Evolutionary conservation across 352 stramenopile species (phyloP).

Genomic region (Pythium myriotylum): DNA sequence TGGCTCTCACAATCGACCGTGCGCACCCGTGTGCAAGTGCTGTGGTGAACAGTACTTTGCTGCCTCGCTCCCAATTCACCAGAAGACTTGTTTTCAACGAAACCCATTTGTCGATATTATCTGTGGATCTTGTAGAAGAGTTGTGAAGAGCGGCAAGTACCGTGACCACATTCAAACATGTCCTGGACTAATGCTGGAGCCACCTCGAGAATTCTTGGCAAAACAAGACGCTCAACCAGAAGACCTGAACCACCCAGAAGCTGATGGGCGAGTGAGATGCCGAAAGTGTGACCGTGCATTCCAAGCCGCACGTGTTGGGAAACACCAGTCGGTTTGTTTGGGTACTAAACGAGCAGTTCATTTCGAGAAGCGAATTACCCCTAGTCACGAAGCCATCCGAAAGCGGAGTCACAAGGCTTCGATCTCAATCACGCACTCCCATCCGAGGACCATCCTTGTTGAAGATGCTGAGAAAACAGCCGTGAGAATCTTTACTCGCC

Average conservation of each 20-base stretch:
- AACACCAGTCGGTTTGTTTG: constrained; percentile 68
- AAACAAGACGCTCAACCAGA: constrained; percentile 4
- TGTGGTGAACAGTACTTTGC: constrained; percentile 66
- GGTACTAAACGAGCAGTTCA: not conserved
- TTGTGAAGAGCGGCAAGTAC: constrained; percentile 35
- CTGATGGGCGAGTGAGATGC: constrained; percentile 61
- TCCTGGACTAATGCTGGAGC: not conserved
- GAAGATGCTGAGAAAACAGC: too few relatives aligned
- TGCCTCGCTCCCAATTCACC: constrained; percentile 66
- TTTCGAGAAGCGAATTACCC: not conserved
- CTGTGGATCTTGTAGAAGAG: constrained; percentile 42
- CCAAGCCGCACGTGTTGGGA: constrained; percentile 56
- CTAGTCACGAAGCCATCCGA: not conserved
- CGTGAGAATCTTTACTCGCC: not conserved
- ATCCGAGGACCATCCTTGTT: too few relatives aligned
- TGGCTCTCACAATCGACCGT: constrained; percentile 13
- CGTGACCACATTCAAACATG: constrained; percentile 14
- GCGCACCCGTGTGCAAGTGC: constrained; percentile 34
- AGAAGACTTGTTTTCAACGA: constrained; percentile 71
- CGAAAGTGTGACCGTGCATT: constrained; percentile 59
- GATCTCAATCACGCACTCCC: too few relatives aligned
- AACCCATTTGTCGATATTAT: constrained; percentile 54
- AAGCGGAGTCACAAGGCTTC: not conserved
- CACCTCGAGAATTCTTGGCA: not conserved
- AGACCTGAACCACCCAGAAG: constrained; percentile 44